Base-by-base conservation (phyloP, 1,284 basidiomycete genomes). In the Puccinia hordei region DNA sequence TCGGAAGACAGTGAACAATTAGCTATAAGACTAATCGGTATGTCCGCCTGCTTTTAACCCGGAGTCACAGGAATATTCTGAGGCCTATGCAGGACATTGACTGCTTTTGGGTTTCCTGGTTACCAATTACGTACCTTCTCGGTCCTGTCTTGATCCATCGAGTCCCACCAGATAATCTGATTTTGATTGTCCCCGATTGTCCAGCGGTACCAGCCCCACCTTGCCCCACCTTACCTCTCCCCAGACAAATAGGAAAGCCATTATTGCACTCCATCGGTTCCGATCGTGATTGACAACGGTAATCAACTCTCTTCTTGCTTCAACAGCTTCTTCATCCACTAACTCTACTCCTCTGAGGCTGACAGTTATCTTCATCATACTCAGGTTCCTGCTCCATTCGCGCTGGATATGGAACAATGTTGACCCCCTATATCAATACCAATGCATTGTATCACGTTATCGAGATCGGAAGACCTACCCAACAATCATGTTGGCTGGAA, bases 221-320 rank as follows among this genome's bases (percentile, higher is more conserved):
- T n/a, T n/a, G n/a, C n/a, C n/a, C 75, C 75, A n/a, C 75, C 75
- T 41, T 77, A 68, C 53, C 17, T 77, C 22, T 19, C 12, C 10
- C 33, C 63, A 24, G 65, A 77, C 10, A 63, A 66, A 53, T 77
- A 77, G 24, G 44, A 68, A 68, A 27, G 38, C 30, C 63, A 77
- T 22, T 77, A 77, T 44, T 17, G 59, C 24, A 22, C 75, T 35
- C 24, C 38, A 55, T 68, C 76, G 12, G 76, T 71, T n/a, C 91
- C 93, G 0, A 90, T 98, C 82, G 89, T 96, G 84, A 94, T 98
- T 83, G 95, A 98, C 88, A 95, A 97, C 85, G 96, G 88, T 86
- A 73, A 82, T 85, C 83, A 41, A n/a, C 2, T 35, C 12, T 33
- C 30, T 33, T 33, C 33, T 57, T 35, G 12, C 33, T n/a, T 72